Conservation (phyloP, 1,139 yeast species). For the Pneumocystis murina region DNA sequence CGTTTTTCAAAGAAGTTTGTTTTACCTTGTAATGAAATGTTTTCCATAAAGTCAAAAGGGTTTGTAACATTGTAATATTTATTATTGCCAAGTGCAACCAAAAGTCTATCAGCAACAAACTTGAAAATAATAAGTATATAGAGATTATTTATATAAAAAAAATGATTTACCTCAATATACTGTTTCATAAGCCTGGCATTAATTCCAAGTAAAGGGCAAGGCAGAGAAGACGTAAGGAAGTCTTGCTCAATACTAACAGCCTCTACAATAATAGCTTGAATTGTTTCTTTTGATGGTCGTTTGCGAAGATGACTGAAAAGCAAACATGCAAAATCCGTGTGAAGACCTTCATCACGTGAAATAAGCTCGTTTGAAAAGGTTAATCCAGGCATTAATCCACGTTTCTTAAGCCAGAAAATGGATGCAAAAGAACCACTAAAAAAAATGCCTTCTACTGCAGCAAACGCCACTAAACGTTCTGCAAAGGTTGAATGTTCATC, state of each 20-base stretch:
- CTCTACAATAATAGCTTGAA: conserved; percentile 77
- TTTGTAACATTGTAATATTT: conserved; percentile 75
- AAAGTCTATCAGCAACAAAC: conserved; percentile 88
- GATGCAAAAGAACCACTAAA: conserved; percentile 97
- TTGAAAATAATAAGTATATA: neutral
- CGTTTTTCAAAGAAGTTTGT: conserved; percentile 98
- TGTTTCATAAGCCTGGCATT: conserved; percentile 85
- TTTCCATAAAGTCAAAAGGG: conserved; percentile 98
- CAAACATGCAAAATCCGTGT: conserved; percentile 94
- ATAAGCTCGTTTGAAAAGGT: conserved; percentile 93
- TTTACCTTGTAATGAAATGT: conserved; percentile 92
- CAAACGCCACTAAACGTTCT: conserved; percentile 94
- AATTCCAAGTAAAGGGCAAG: conserved; percentile 86
- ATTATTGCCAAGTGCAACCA: conserved; percentile 77
- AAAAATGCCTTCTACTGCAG: conserved; percentile 98
- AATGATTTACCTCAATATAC: conserved; percentile 48
- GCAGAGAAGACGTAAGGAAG: conserved; percentile 85
- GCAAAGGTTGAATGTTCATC: conserved; percentile 78
- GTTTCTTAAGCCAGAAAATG: conserved; percentile 89
- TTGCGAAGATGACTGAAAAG: conserved; percentile 82
- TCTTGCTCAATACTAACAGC: conserved; percentile 92
- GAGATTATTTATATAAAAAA: neutral
- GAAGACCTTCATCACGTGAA: conserved; percentile 96
- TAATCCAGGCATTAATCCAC: conserved; percentile 96
- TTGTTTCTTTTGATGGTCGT: conserved; percentile 67